A percentile compares a stretch with the other conserved stretches of the same genome.
These are phyloP conservation scores for Colletotrichum noveboracense DNA, from an alignment of 2,329 filamentous ascomycete genomes.

Conservation along the genomic window DNA sequence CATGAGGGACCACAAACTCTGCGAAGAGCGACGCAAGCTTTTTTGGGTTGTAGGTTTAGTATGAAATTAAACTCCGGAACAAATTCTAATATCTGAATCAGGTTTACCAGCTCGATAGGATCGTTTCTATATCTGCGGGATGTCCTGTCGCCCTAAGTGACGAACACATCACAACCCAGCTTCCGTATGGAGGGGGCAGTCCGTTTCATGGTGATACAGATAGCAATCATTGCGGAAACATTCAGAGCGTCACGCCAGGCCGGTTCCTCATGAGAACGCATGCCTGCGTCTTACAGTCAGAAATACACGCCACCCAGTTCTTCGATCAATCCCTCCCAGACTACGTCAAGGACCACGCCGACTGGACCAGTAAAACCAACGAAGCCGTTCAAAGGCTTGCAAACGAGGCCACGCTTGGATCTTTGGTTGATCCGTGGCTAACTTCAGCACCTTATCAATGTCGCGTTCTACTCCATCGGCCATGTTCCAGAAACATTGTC, in stretches of 20 bases:
- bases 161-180: neutral
- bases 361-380: neutral
- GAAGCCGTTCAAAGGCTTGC: neutral
- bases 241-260: neutral
- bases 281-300: neutral
- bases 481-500: neutral
- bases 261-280: neutral
- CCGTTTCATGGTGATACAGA: neutral
- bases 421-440: neutral
- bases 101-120: neutral
- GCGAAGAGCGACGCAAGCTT: neutral
- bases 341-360: neutral
- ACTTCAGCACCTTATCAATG: neutral
- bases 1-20: neutral
- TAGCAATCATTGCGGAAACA: accelerated
- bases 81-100: neutral
- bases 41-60: neutral
- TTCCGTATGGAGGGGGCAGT: neutral
- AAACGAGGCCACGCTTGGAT: accelerated
- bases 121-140: neutral
- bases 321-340: neutral
- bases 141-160: neutral
- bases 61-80: accelerated
- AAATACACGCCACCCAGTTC: neutral
- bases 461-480: neutral